Base-by-base conservation (phyloP, 2,329 filamentous ascomycete species). In the Scortechinia acanthostroma region DNA sequence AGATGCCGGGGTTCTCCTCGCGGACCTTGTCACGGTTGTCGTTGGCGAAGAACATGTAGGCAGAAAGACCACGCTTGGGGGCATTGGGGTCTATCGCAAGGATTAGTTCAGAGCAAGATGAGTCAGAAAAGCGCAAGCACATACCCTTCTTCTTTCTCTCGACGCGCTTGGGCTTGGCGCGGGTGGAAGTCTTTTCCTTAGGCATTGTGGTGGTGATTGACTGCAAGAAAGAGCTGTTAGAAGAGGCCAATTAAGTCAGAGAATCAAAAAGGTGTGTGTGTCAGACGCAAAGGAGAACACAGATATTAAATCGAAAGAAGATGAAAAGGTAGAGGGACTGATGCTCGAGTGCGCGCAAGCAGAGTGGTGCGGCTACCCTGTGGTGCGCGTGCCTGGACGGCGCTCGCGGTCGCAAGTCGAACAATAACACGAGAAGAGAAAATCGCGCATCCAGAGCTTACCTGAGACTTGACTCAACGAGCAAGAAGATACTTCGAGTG, bases 21-120 rank as follows among this genome's bases (percentile, higher is more conserved):
- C 93, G 89, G 57, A 98, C 93, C 68, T 93, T 95, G 65, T 97
- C 91, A 58, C 93, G 91, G 74, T 96, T 89, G 73, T 97, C 93
- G 64, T 97, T 97, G 81, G 93, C 93, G 68, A 97, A 98, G 86
- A 97, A 97, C 93, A 98, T 98, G 83, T 98, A 98, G 52, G 93
- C 93, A 45, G 93, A 97, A 43, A 98, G 88, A 76, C 91, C 93
- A 71, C 93, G 90, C 90, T 97, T 98, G 67, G 93, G 93, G 49
- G 91, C 91, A 72, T 96, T 96, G 70, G 90, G 90, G 71, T 96
- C 91, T 95, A 58, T 5, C 15, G 17, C 10, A 19, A 19, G 35
- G n/a, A n/a, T 40, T 40, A 40, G 35, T 19, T 6, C n/a, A n/a
- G n/a, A n/a, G n/a, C 10, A 10, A 30, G 25, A 30, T 10, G 10